Evolutionary conservation across 345 rosid species (phyloP), one percentile per base, ranked within the genome.

Genomic region (Brassica juncea): DNA sequence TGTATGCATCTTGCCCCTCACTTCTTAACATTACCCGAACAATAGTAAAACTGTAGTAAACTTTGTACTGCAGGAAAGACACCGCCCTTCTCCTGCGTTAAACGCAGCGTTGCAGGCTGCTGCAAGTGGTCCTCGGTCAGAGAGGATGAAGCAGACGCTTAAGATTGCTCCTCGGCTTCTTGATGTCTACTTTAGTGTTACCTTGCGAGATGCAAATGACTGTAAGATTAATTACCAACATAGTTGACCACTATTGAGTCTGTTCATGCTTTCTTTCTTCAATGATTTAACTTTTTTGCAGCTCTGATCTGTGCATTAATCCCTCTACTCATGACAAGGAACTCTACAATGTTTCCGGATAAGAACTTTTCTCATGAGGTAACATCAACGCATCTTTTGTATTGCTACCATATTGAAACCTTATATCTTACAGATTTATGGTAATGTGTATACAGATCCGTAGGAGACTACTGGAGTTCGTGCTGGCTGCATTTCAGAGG

Each of bases 241-340:
- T 78, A 57, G 37, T 71, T 78, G 28, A 23, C 35, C 52, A 73
- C 57, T 68, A 11, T 42, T 42, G 60, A 30, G 11, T 57, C 59
- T 3, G 25, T 67, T 72, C 39, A 25, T 60, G 72, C 44, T 79
- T 73, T 66, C 15, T 34, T 37, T 19, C 15, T 25, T 12, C 6
- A 34, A 15, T 61, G 15, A 2, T 59, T 15, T 60, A 35, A 82
- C 5, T 19, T 79, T 63, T 71, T 79, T 83, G 84, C 95, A 92
- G 98, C 99, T 77, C 71, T 95, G 79, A 85, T 90, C 60, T 95
- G 99, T 72, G 96, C 99, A 64, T 71, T 90, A 80, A 88, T 95
- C 79, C 97, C 99, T 81, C 83, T 87, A 71, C 87, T 94, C 54
- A 91, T 92, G 98, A 74, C 90, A 27, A 92, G 99, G 84, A 86